These are phyloP conservation scores for Solanum rostratum DNA, from an alignment of 257 asterid genomes.

Conservation along the genomic window DNA sequence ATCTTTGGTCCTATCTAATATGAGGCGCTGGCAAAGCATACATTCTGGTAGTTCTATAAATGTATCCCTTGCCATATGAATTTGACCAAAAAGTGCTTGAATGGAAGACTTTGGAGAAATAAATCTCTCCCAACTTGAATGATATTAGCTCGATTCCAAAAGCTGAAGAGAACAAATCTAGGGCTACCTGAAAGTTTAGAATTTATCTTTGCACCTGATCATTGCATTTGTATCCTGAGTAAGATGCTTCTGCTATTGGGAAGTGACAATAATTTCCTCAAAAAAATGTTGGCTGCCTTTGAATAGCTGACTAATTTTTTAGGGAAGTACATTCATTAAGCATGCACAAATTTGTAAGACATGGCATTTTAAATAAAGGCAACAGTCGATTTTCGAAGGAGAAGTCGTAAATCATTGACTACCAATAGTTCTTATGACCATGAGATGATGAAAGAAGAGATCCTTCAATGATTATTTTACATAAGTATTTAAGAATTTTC, in stretches of 20 bases:
- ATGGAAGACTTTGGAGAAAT: too few species aligned
- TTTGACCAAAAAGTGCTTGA: conserved; percentile 10
- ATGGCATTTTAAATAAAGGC: conserved; percentile 38
- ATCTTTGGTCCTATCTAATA: too few species aligned
- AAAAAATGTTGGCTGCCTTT: conserved; percentile 73
- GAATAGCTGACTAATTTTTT: conserved; percentile 69
- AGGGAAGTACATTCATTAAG: conserved; percentile 68
- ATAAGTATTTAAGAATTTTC: conserved; percentile 49
- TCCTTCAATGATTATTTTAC: conserved; percentile 69
- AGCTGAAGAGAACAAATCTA: too few species aligned
- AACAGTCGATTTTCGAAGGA: too few species aligned
- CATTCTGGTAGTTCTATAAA: too few species aligned
- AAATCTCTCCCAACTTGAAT: too few species aligned
- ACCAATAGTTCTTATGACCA: conserved; percentile 78
- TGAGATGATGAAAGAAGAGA: conserved; percentile 80
- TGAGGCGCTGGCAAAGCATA: too few species aligned
- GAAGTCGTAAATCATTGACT: conserved; percentile 57
- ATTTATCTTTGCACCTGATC: conserved; percentile 42
- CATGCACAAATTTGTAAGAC: conserved; percentile 71
- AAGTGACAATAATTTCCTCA: conserved; percentile 44
- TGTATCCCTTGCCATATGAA: too few species aligned
- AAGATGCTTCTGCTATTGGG: too few species aligned
- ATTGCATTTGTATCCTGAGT: too few species aligned
- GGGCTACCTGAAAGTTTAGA: conserved; percentile 32
- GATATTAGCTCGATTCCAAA: too few species aligned